Evolutionary conservation across 2,329 filamentous ascomycete species (phyloP).

Genomic region (Dothidotthia symphoricarpi): DNA sequence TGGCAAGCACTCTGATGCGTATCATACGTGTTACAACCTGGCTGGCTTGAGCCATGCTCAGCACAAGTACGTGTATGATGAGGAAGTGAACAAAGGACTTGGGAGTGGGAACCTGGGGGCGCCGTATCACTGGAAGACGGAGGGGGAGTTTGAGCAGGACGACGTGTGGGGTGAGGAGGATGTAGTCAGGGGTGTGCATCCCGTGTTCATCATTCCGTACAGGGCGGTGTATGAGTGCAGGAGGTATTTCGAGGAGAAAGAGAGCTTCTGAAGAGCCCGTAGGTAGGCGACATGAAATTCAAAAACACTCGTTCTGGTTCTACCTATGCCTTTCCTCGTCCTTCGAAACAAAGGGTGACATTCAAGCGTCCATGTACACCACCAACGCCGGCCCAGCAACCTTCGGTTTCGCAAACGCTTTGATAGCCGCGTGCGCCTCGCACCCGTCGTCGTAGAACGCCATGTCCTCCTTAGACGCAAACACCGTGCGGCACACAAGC

Average conservation of each 20-base stretch:
- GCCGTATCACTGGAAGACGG: constrained; percentile 47
- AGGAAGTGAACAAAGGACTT: constrained; percentile 33
- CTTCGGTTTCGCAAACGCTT: constrained; percentile 34
- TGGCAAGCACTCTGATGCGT: constrained; percentile 80
- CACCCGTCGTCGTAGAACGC: constrained; percentile 65
- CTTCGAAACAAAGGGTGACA: too few relatives aligned
- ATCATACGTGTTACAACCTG: constrained; percentile 91
- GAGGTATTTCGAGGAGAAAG: constrained; percentile 62
- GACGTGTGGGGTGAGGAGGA: constrained; percentile 65
- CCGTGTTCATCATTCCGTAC: constrained; percentile 80
- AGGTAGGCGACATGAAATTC: too few relatives aligned
- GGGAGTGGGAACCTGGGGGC: constrained; percentile 34
- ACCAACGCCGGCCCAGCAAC: constrained; percentile 28
- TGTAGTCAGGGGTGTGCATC: constrained; percentile 69
- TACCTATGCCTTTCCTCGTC: too few relatives aligned
- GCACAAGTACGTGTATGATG: constrained; percentile 57
- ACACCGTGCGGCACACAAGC: constrained; percentile 61
- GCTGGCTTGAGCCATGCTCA: constrained; percentile 81
- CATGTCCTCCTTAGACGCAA: constrained; percentile 66
- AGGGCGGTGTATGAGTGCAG: constrained; percentile 63
- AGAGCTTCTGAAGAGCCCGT: constrained; percentile 50
- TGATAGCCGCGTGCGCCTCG: constrained; percentile 55
- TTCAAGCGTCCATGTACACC: constrained; percentile 29
- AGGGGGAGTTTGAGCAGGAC: constrained; percentile 51
- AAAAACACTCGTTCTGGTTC: too few relatives aligned